These are phyloP conservation scores for Aurinia saxatilis DNA, from an alignment of 345 rosid genomes.

Conservation along the genomic window DNA sequence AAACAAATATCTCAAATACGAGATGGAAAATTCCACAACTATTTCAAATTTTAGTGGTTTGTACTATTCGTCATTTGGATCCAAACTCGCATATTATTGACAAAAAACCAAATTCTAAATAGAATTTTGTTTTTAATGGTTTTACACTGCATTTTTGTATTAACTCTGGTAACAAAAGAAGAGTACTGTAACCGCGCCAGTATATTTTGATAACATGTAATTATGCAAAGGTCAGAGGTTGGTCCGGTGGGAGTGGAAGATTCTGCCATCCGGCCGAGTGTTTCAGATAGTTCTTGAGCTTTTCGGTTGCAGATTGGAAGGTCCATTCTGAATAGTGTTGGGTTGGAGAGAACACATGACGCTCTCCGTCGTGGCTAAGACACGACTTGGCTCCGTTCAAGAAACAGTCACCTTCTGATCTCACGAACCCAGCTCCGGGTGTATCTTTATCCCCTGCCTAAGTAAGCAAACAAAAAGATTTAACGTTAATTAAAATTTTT, in stretches of 20 bases:
- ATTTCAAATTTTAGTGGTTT: no score
- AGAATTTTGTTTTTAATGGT: background rate
- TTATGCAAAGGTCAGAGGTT: background rate
- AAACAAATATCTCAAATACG: background rate
- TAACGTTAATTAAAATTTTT: no score
- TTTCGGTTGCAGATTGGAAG: conserved; percentile 50
- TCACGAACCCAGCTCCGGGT: conserved; percentile 46
- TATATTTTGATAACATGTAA: background rate
- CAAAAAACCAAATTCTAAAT: no score
- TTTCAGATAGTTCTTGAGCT: conserved; percentile 65
- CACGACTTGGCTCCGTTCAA: conserved; percentile 57
- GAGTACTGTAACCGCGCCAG: background rate
- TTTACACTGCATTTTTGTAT: background rate
- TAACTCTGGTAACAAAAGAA: background rate
- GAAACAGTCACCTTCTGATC: conserved; percentile 78
- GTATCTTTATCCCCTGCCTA: conserved; percentile 73
- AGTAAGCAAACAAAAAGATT: background rate
- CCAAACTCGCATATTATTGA: no score
- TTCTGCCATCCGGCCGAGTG: conserved; percentile 73
- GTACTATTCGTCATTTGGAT: no score
- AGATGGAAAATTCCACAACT: background rate
- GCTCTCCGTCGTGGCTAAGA: conserved; percentile 31
- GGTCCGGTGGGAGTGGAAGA: conserved; percentile 49
- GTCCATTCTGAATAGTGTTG: conserved; percentile 74
- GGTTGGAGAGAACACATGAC: conserved; percentile 53